These are phyloP conservation scores for Stephania japonica DNA, from an alignment of 164 flowering plant species.

Conservation along the genomic window DNA sequence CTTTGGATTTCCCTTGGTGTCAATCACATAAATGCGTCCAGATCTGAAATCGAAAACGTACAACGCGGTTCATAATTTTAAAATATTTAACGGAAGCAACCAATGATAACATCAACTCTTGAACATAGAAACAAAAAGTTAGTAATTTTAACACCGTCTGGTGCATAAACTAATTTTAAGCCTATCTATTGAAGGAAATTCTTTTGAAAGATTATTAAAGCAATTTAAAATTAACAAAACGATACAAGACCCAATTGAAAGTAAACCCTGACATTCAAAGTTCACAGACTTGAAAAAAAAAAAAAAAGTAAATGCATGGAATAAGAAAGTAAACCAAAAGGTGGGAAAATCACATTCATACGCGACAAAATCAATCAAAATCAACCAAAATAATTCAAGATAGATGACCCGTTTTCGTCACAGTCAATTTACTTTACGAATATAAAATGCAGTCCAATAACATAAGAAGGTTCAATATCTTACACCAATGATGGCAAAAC, in stretches of 20 bases:
- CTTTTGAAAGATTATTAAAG: neutral
- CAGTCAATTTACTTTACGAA: neutral
- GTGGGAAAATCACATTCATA: neutral
- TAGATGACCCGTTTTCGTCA: neutral
- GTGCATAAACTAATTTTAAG: neutral
- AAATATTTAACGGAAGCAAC: neutral
- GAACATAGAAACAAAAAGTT: neutral
- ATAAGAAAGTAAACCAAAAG: neutral
- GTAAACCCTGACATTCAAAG: neutral
- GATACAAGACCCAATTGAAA: neutral
- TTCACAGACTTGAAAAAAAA: neutral
- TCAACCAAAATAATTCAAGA: neutral
- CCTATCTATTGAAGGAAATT: neutral
- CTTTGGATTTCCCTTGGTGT: slow-evolving; percentile 60
- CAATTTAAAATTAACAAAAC: neutral
- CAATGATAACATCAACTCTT: neutral
- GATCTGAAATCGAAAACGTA: slow-evolving; percentile 43
- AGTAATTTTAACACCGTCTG: neutral
- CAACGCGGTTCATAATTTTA: neutral
- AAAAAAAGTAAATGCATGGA: neutral
- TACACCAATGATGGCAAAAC: slow-evolving; percentile 83
- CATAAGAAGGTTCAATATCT: slow-evolving; percentile 17
- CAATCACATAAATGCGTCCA: slow-evolving; percentile 83
- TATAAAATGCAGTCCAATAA: slow-evolving; percentile 1
- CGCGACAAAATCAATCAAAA: neutral